phyloP scores from a whole-genome alignment of 139 green algal species.

The Chlamydomonas sp. region DNA sequence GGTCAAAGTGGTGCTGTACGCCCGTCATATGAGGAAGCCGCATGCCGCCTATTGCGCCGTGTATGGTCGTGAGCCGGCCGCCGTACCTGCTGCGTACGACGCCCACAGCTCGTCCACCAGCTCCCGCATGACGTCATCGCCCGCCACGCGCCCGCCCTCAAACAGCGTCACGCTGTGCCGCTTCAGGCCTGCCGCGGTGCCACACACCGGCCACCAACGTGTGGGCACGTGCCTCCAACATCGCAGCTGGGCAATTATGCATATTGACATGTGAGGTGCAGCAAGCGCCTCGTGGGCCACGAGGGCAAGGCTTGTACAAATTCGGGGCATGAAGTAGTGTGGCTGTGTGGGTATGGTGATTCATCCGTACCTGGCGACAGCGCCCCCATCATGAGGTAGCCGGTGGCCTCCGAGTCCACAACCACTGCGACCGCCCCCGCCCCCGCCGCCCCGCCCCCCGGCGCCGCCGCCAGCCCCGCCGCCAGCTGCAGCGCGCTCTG shows the following conservation, averaged over 20 bases:
- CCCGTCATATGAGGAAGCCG: no score
- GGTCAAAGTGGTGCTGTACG: no score
- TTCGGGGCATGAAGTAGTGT: neutral
- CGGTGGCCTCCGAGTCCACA: slow-evolving; percentile 90
- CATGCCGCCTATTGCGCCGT: no score
- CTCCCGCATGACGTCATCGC: slow-evolving; percentile 75
- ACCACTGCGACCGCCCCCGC: slow-evolving; percentile 78
- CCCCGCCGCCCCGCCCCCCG: neutral
- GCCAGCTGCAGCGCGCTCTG: neutral
- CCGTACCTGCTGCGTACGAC: slow-evolving; percentile 34
- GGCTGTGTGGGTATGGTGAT: neutral
- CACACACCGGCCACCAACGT: neutral
- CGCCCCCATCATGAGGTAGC: slow-evolving; percentile 94
- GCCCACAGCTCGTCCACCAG: slow-evolving; percentile 63
- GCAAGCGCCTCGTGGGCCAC: neutral
- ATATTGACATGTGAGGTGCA: neutral
- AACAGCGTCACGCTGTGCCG: slow-evolving; percentile 84
- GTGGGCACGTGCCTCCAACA: no score
- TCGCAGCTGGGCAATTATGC: no score
- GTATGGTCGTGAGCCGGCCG: neutral
- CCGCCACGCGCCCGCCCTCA: slow-evolving; percentile 87
- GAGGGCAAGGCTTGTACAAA: neutral
- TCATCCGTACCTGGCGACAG: slow-evolving; percentile 71
- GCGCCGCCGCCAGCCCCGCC: neutral
- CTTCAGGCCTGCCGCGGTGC: slow-evolving; percentile 70